Evolutionary conservation across 2,329 filamentous ascomycete species (phyloP), one percentile per base, ranked within the genome.

Genomic region (Aspergillus terreus): DNA sequence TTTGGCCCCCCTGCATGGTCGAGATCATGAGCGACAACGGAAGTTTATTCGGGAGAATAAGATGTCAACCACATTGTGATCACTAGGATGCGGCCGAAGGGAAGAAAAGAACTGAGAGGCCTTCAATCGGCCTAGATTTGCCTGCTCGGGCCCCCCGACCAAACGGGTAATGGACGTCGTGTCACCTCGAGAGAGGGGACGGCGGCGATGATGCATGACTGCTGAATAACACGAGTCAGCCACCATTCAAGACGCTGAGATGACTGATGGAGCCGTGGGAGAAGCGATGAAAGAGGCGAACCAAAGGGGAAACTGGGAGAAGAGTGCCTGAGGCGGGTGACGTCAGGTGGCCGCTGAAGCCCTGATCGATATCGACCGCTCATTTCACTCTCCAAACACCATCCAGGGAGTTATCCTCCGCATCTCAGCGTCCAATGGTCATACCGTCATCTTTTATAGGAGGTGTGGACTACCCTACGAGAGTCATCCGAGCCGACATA

Each of bases 321-420:
- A 17, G 15, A 17, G 36, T 48, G 46, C 25, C 46, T 42, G 36
- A 48, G 36, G 46, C 40, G 30, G n/a, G 46, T 48, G 46, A 48
- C 46, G 46, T 48, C 46, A 48, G 46, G 46, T 38, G 35, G 35
- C 15, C 35, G 12, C 35, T 11, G 27, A 30, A 30, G 27, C 15
- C 35, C 35, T 38, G 35, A n/a, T 17, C 35, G 46, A 35, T 35
- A 35, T 47, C 19, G 33, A 38, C 10, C 11, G 45, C 38, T 23
- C 25, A 27, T 25, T 21, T 48, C 10, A 12, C 30, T n/a, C 30
- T n/a, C 19, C 30, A 27, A 3, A 32, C 9, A 45, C 11, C 23
- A 21, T 33, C 25, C 27, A 41, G 35, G 35, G 35, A 38, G 35
- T 38, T 42, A 41, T 42, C 38, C 46, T 42, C 15, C 6, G 46